Evolutionary conservation across 2,329 filamentous ascomycete species (phyloP).

Genomic region (Ophiognomonia clavigignenti-juglandacearum): DNA sequence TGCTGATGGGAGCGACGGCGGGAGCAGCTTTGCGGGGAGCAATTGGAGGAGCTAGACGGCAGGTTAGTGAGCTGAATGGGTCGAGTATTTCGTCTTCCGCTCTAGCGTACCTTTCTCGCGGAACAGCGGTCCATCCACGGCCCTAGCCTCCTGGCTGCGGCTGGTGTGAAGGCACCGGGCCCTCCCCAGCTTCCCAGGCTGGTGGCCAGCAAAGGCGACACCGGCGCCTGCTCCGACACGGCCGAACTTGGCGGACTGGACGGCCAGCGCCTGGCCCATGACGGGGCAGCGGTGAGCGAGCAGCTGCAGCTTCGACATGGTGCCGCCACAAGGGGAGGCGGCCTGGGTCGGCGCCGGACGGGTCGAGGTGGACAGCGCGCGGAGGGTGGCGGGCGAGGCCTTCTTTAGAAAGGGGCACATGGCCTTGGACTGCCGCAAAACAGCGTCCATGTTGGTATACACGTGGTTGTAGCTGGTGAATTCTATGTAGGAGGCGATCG

Average conservation of each 20-base stretch:
- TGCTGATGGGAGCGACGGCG: conserved; percentile 21
- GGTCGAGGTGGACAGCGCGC: conserved; percentile 76
- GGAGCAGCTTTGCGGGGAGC: conserved; percentile 24
- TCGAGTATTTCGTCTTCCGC: conserved; percentile 10
- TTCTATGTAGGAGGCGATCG: not conserved
- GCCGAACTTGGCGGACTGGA: conserved; percentile 63
- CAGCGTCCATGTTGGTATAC: conserved; percentile 96
- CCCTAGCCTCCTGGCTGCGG: conserved; percentile 68
- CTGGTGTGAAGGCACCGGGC: conserved; percentile 75
- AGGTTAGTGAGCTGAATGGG: conserved; percentile 22
- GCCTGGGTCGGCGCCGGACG: conserved; percentile 53
- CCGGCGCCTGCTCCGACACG: conserved; percentile 34
- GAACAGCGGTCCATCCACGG: conserved; percentile 59
- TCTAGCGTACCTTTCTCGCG: conserved; percentile 45
- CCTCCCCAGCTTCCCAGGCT: conserved; percentile 52
- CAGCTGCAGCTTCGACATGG: conserved; percentile 95
- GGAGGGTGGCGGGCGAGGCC: conserved; percentile 85
- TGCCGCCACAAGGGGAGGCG: conserved; percentile 73
- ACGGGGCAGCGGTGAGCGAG: conserved; percentile 93
- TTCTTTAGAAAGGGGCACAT: conserved; percentile 98
- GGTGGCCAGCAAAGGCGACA: conserved; percentile 39
- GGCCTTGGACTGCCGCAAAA: conserved; percentile 90
- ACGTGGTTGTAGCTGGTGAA: too few relatives aligned
- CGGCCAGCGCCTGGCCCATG: conserved; percentile 95
- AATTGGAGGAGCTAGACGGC: conserved; percentile 31